Conservation (phyloP, 2,329 filamentous ascomycete genomes). For the Pezicula neosporulosa region DNA sequence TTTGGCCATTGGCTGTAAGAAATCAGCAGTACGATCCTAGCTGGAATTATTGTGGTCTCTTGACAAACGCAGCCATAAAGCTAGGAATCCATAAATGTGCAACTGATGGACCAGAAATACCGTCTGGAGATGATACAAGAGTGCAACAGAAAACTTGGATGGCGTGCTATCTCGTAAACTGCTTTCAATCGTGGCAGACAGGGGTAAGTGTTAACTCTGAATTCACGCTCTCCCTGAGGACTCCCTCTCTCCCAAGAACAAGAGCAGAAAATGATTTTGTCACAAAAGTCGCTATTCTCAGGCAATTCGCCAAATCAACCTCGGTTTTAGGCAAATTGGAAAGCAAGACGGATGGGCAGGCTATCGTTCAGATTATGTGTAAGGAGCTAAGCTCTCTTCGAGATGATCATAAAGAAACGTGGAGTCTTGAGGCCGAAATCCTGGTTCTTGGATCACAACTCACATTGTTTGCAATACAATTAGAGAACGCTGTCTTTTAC, state of each 20-base stretch:
- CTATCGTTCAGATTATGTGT: slow-evolving; percentile 6
- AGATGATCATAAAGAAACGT: slow-evolving; percentile 3
- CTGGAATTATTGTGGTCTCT: slow-evolving; percentile 13
- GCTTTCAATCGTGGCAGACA: neutral
- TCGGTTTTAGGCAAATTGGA: neutral
- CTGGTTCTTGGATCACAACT: slow-evolving; percentile 6
- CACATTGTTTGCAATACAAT: slow-evolving; percentile 5
- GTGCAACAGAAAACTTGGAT: slow-evolving; percentile 5
- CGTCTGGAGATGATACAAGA: neutral
- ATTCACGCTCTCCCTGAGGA: neutral
- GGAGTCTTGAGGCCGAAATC: slow-evolving; percentile 8
- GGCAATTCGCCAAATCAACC: neutral
- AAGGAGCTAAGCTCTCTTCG: slow-evolving; percentile 5
- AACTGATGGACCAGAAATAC: neutral
- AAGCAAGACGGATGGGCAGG: neutral
- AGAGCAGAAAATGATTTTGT: neutral
- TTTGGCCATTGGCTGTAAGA: slow-evolving; percentile 20
- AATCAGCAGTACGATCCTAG: slow-evolving; percentile 10
- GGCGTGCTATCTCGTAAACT: slow-evolving; percentile 4
- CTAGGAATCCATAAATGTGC: slow-evolving; percentile 6
- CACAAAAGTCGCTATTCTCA: neutral
- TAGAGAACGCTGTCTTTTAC: neutral
- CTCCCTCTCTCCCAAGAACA: neutral
- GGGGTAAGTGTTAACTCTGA: neutral
- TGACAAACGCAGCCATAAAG: slow-evolving; percentile 7